Evolutionary conservation across 805 yeast species (phyloP), one percentile per base, ranked within the genome.

Genomic region (Ogataea pignaliae): DNA sequence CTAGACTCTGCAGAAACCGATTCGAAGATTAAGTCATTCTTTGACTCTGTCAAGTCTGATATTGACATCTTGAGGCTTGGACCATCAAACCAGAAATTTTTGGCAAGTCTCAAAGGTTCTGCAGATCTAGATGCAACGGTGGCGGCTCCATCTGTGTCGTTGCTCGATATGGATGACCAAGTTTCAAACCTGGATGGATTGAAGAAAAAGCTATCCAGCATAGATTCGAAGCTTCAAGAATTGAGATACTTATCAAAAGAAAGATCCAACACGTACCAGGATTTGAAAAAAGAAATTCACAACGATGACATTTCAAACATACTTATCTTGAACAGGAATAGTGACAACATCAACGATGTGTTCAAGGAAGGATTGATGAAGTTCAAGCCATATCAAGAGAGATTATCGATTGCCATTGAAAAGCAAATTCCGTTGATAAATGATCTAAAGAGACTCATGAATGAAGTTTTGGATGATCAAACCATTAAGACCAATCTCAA

Each of bases 241-340:
- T 70, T 91, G 55, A 77, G 77, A 45, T 70, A 76, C 36, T 59
- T 88, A 45, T 80, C 80, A 53, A 68, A 75, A 29, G 93, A 86
- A 59, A 78, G 95, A 37, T 61, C 68, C 6, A 70, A 78, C 33
- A 72, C 83, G 2, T 68, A 86, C 31, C 72, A 72, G 2, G 87
- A 81, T 40, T 70, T 91, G 55, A 88, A 88, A 57, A 73, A 70
- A 7, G 76, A 76, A 39, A 81, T 86, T 30, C 93, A 83, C 55
- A 71, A 74, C 12, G 98, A 91, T 64, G 97, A 91, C 59, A 88
- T 89, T 40, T 83, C 96, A 0, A 81, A 83, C 42, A 69, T 83
- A 11, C 70, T 91, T 29, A 76, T 91, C 9, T 68, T 83, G 51
- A 83, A 86, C 36, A 51, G 60, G 10, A 45, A 54, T 30, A 67